Conservation (phyloP, 169 alveolate species). For the Plasmodium yoelii region DNA sequence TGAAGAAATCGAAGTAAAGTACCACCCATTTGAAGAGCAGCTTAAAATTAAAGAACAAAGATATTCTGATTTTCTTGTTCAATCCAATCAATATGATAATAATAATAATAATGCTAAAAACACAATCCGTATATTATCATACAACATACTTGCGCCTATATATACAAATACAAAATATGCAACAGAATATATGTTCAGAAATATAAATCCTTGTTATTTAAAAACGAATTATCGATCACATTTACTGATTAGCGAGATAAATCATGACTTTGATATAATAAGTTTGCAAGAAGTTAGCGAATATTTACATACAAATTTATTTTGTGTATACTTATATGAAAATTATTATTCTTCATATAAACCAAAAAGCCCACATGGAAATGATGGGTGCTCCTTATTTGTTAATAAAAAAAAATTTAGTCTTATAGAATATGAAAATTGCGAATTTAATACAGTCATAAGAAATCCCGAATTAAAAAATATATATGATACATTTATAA, state of each 20-base stretch:
- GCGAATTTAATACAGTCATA: slow-evolving; percentile 53
- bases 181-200: slow-evolving; percentile 61
- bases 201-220: slow-evolving; percentile 48
- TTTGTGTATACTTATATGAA: slow-evolving; percentile 45
- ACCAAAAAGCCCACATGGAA: slow-evolving; percentile 47
- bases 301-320: slow-evolving; percentile 42
- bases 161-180: slow-evolving; percentile 72
- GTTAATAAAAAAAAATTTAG: slow-evolving; percentile 62
- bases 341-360: slow-evolving; percentile 37
- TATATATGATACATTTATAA: slow-evolving; percentile 45
- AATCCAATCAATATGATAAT: neutral
- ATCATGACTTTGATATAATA: slow-evolving; percentile 45
- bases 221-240: slow-evolving; percentile 74
- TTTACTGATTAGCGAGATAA: slow-evolving; percentile 47
- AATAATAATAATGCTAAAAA: neutral
- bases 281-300: slow-evolving; percentile 75
- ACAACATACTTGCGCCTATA: slow-evolving; percentile 71
- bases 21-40: slow-evolving; percentile 30
- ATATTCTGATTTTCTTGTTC: slow-evolving; percentile 21
- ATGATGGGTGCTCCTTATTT: slow-evolving; percentile 75
- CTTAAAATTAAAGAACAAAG: slow-evolving; percentile 46
- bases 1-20: slow-evolving; percentile 32
- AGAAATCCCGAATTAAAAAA: slow-evolving; percentile 37
- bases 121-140: slow-evolving; percentile 47
- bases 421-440: slow-evolving; percentile 51